Evolutionary conservation across 228 moss, liverwort and hornwort genomes (phyloP).

Genomic region (Sphagnum magellanicum): DNA sequence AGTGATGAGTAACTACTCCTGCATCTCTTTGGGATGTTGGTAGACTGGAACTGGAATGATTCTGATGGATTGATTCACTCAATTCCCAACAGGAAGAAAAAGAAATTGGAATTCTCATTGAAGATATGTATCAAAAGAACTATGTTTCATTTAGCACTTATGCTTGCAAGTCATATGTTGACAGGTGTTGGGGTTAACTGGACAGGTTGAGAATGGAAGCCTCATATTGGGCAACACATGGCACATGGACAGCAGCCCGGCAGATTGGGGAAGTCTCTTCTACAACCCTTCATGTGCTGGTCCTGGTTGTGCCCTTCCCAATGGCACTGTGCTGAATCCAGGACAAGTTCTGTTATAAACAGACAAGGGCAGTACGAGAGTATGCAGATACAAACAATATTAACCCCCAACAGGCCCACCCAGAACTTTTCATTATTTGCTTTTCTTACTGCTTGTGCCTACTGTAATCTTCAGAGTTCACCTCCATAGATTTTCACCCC

Average conservation of each 20-base stretch:
- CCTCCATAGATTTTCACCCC: constrained; percentile 32
- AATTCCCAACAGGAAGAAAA: too few relatives aligned
- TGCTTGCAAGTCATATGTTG: neutral
- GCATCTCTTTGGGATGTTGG: neutral
- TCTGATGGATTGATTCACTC: too few relatives aligned
- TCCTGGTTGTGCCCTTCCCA: constrained; percentile 44
- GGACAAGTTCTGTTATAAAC: constrained; percentile 58
- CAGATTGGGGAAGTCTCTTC: constrained; percentile 45
- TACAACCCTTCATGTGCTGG: constrained; percentile 72
- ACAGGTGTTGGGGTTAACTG: constrained; percentile 7
- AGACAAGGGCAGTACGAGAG: constrained; percentile 3
- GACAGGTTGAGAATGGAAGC: constrained; percentile 62
- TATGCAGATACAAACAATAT: constrained; percentile 31
- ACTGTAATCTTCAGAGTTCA: constrained; percentile 41
- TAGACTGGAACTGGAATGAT: too few relatives aligned
- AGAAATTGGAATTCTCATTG: too few relatives aligned
- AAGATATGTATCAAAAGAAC: too few relatives aligned
- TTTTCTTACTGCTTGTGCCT: constrained; percentile 25
- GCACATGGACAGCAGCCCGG: constrained; percentile 63
- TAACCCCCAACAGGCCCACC: constrained; percentile 12
- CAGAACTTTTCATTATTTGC: constrained; percentile 28
- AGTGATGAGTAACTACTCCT: neutral
- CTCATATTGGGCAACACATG: constrained; percentile 68
- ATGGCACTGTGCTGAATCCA: constrained; percentile 64
- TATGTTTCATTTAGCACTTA: too few relatives aligned